Percentiles rank a stretch among this genome's conserved stretches.
Conservation (phyloP, 805 yeast genomes). For the Soucietia sequanensis region DNA sequence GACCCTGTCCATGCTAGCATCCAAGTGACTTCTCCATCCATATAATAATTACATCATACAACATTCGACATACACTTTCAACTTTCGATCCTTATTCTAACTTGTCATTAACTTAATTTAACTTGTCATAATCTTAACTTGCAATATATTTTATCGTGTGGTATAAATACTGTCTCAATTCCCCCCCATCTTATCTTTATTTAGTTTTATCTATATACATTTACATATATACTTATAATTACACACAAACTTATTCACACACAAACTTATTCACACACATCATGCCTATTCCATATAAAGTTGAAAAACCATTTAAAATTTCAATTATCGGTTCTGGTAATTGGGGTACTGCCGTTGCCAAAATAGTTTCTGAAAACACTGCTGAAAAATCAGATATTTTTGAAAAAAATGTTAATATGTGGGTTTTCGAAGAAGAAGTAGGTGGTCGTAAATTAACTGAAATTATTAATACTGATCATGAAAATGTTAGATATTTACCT, state of each 20-base stretch:
- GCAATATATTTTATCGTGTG: no score
- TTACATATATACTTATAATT: no score
- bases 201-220: not conserved
- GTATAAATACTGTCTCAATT: no score
- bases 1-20: no score
- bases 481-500: conserved; percentile 94
- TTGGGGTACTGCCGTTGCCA: conserved; percentile 98
- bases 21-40: no score
- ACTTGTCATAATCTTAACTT: no score
- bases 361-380: conserved; percentile 88
- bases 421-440: conserved; percentile 89
- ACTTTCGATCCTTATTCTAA: no score
- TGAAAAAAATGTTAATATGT: conserved; percentile 78
- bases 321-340: conserved; percentile 94
- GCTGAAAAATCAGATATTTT: conserved; percentile 70
- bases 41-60: no score
- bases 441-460: conserved; percentile 82
- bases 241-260: no score
- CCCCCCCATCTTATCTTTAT: not conserved
- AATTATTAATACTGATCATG: conserved; percentile 86
- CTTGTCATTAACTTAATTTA: no score
- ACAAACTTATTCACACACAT: no score
- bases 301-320: conserved; percentile 36
- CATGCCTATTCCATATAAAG: conserved; percentile 28
- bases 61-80: no score